A percentile compares a stretch with the other conserved stretches of the same genome.
Conservation (phyloP, 2,329 filamentous ascomycete species). For the Aspergillus udagawae region DNA sequence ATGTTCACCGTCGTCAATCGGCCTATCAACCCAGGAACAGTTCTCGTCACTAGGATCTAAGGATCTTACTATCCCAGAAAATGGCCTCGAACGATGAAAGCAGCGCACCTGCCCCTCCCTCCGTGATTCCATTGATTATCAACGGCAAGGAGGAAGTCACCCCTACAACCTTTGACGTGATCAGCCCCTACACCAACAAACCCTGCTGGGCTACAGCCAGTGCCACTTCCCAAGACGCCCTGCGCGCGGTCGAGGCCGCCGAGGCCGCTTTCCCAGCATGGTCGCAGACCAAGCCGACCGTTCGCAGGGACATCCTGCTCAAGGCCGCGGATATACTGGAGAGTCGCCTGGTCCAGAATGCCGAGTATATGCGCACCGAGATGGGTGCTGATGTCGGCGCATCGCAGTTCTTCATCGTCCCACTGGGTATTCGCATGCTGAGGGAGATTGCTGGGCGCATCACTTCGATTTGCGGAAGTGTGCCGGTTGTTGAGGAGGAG, state of each 20-base stretch:
- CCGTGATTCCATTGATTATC: conserved; percentile 35
- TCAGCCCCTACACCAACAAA: conserved; percentile 51
- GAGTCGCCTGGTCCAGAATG: conserved; percentile 48
- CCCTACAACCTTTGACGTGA: conserved; percentile 41
- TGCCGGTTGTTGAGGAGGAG: conserved; percentile 47
- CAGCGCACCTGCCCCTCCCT: conserved; percentile 3
- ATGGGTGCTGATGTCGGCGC: conserved; percentile 46
- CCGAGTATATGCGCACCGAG: conserved; percentile 54
- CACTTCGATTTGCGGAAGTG: conserved; percentile 44
- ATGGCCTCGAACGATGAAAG: not conserved
- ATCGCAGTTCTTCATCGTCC: conserved; percentile 28
- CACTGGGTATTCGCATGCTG: conserved; percentile 37
- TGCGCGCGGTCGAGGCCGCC: conserved; percentile 54
- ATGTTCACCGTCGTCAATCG: not conserved
- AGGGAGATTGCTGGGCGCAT: conserved; percentile 49
- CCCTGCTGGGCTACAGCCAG: conserved; percentile 52
- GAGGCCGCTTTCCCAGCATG: conserved; percentile 62
- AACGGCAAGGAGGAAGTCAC: conserved; percentile 33
- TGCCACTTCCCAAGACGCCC: conserved; percentile 42
- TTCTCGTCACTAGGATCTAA: not conserved
- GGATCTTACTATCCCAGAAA: not conserved
- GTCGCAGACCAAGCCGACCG: conserved; percentile 57
- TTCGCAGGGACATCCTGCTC: conserved; percentile 65
- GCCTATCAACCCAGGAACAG: not conserved
- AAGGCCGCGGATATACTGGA: conserved; percentile 60